These are phyloP conservation scores for Ogataea saltuana DNA, from an alignment of 805 yeast species.

Conservation along the genomic window DNA sequence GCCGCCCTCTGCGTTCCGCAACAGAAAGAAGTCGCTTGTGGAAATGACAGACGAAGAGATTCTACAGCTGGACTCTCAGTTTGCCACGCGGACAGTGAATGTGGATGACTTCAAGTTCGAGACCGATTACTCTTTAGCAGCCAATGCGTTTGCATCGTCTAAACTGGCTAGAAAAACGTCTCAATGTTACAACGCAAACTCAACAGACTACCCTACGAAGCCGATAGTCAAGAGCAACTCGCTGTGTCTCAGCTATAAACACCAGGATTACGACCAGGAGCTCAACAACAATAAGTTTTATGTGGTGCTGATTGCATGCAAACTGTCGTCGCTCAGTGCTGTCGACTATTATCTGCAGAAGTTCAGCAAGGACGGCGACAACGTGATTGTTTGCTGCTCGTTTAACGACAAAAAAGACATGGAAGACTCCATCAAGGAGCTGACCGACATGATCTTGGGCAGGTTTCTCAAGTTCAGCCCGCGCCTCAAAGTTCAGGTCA, in stretches of 20 bases:
- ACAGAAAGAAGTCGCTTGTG: constrained; percentile 46
- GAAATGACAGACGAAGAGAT: constrained; percentile 57
- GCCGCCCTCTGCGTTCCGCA: constrained; percentile 9
- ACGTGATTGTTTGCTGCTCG: constrained; percentile 49
- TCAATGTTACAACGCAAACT: constrained; percentile 12
- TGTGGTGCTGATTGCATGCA: constrained; percentile 60
- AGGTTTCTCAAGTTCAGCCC: constrained; percentile 33
- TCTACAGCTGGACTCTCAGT: constrained; percentile 55
- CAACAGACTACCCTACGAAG: constrained; percentile 38
- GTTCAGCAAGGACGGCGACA: constrained; percentile 61
- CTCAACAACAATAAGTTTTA: constrained; percentile 26
- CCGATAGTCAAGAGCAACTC: constrained; percentile 35
- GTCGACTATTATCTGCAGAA: constrained; percentile 61
- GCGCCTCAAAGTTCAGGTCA: constrained; percentile 44
- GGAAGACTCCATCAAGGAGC: constrained; percentile 28
- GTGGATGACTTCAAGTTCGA: constrained; percentile 48
- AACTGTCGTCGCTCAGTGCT: constrained; percentile 73
- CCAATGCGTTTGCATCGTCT: constrained; percentile 19
- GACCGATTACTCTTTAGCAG: constrained; percentile 33
- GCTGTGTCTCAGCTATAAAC: constrained; percentile 45
- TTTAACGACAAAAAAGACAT: constrained; percentile 26
- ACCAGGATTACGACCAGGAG: constrained; percentile 34
- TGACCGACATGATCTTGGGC: constrained; percentile 43
- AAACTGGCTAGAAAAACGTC: constrained; percentile 24
- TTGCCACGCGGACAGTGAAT: constrained; percentile 40